Evolutionary conservation across 2,329 filamentous ascomycete genomes (phyloP), one percentile per base, ranked within the genome.

Genomic region (Claviceps digitariae): DNA sequence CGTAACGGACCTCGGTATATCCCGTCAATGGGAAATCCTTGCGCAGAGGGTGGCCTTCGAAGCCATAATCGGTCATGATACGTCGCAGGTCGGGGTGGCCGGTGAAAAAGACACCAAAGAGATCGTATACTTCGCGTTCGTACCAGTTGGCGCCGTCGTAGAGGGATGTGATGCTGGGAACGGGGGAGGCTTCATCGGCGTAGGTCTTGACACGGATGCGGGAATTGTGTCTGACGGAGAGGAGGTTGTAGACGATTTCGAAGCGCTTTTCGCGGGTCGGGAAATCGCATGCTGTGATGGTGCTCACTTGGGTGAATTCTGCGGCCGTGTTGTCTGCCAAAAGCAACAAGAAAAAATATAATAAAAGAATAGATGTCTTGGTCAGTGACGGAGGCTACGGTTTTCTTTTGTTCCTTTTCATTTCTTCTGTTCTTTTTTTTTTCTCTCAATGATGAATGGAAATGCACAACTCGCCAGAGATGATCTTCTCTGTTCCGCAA

Each of bases 1-100:
- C 93, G 67, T 94, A 98, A 66, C 93, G 81, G 61, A 98, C 86
- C 75, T 98, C 94, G 36, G 93, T 98, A 76, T 98, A 98, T 48
- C 93, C 93, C 2, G 93, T 96, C 68, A 98, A 74, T 23, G 93
- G 93, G 75, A 98, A 98, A 68, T 98, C 93, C 76, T 98, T 98
- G 66, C 94, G 82, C 67, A 98, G 74, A 44, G 93, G 93, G 74
- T 98, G 93, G 52, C 93, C 93, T 69, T 98, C 94, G 66, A 98
- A 98, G 52, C 93, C 93, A 70, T 98, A 98, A 70, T 98, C 93
- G 60, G 93, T 98, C 91, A 98, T 94, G 74, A 98, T 97, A 62
- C 93, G 83, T 69, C 93, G 83, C 62, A 98, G 77, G 74, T 98
- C 94, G 41, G 93, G 93, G 75, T 98, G 93, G 57, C 86, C 89